A percentile compares a stretch with the other conserved stretches of the same genome.
phyloP scores from a whole-genome alignment of 106 monocot species.

The Acorus gramineus region DNA sequence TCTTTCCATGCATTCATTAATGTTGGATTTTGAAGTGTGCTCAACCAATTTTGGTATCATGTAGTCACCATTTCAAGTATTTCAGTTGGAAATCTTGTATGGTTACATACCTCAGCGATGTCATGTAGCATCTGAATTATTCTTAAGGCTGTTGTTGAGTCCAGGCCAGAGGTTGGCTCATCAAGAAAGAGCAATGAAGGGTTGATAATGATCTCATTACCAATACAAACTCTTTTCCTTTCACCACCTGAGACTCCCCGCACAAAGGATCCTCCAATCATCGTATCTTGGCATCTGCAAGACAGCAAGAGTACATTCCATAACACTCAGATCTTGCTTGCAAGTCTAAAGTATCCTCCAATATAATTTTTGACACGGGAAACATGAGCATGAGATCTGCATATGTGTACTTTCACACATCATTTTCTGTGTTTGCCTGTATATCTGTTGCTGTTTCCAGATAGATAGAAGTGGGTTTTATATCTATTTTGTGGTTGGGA shows the following conservation, averaged over 20 bases:
- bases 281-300: conserved; percentile 72
- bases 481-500: too few relatives aligned
- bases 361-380: too few relatives aligned
- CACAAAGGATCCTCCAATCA: conserved; percentile 72
- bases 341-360: too few relatives aligned
- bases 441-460: neutral
- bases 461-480: too few relatives aligned
- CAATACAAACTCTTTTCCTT: conserved; percentile 82
- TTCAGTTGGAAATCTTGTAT: neutral
- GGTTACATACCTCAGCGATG: conserved; percentile 51
- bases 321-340: too few relatives aligned
- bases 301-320: neutral
- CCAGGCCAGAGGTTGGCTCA: conserved; percentile 81
- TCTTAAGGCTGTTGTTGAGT: conserved; percentile 79
- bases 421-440: neutral
- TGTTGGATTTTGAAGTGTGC: too few relatives aligned
- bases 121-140: conserved; percentile 54
- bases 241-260: conserved; percentile 81
- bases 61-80: too few relatives aligned
- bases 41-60: too few relatives aligned
- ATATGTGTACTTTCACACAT: neutral
- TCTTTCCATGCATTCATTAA: too few relatives aligned
- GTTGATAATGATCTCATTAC: conserved; percentile 74
- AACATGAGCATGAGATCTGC: too few relatives aligned
- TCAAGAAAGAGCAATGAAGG: conserved; percentile 72